phyloP scores from a whole-genome alignment of 164 flowering plant genomes.

The Santalum album region DNA sequence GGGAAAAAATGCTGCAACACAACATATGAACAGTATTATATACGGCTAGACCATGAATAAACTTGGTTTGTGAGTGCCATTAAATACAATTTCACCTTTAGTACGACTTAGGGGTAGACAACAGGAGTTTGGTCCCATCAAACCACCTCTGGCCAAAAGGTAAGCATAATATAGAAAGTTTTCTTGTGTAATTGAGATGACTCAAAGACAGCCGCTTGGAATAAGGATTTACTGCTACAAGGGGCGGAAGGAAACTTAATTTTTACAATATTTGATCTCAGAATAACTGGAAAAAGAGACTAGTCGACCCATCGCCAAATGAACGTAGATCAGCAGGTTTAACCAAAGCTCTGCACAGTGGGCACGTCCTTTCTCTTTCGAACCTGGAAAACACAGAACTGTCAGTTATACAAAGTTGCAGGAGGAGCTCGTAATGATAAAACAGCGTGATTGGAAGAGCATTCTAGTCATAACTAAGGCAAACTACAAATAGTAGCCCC shows the following conservation, averaged over 20 bases:
- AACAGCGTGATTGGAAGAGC: no score
- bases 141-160: background rate
- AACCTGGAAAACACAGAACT: conserved; percentile 50
- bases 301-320: conserved; percentile 87
- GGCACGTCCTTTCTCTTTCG: conserved; percentile 97
- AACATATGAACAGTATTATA: no score
- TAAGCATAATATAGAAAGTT: background rate
- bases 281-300: conserved; percentile 80
- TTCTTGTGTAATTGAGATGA: conserved; percentile 6
- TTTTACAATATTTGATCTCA: conserved; percentile 14
- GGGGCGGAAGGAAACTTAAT: conserved; percentile 12
- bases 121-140: background rate
- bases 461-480: no score
- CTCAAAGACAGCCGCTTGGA: conserved; percentile 10
- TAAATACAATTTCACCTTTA: no score
- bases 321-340: conserved; percentile 84
- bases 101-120: no score
- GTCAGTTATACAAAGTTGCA: no score
- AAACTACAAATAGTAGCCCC: no score
- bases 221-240: background rate
- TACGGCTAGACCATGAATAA: no score
- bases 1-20: no score
- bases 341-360: conserved; percentile 88
- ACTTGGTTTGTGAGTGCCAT: no score
- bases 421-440: no score